A percentile compares a stretch with the other conserved stretches of the same genome.
phyloP scores from a whole-genome alignment of 2,329 filamentous ascomycete genomes.

The Fusarium temperatum region DNA sequence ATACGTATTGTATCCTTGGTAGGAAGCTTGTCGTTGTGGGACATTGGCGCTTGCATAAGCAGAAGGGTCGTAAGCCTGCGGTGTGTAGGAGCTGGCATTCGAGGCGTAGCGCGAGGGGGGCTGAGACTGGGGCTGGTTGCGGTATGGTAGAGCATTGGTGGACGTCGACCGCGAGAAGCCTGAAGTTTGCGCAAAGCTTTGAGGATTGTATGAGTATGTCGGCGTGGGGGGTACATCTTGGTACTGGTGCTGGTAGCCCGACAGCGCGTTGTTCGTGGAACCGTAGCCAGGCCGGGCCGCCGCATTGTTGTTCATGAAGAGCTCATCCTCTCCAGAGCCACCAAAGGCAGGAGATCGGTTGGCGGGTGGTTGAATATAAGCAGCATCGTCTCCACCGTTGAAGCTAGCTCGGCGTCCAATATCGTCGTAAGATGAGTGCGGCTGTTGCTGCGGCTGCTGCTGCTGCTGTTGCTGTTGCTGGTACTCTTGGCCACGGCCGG shows the following conservation, averaged over 20 bases:
- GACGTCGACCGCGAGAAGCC: slow-evolving; percentile 58
- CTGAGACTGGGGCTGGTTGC: slow-evolving; percentile 49
- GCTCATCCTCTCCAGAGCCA: slow-evolving; percentile 61
- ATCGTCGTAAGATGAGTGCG: slow-evolving; percentile 47
- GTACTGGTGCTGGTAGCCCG: slow-evolving; percentile 63
- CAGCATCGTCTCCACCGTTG: slow-evolving; percentile 77
- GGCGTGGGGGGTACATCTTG: slow-evolving; percentile 58
- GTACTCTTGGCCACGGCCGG: slow-evolving; percentile 48
- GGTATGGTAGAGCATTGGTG: slow-evolving; percentile 60
- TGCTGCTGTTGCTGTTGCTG: slow-evolving; percentile 40
- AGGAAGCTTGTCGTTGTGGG: slow-evolving; percentile 62
- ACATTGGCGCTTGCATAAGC: slow-evolving; percentile 61
- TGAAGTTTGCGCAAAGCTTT: slow-evolving; percentile 61
- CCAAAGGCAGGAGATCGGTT: slow-evolving; percentile 37
- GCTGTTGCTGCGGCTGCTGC: slow-evolving; percentile 47
- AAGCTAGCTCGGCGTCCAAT: slow-evolving; percentile 71
- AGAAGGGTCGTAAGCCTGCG: slow-evolving; percentile 67
- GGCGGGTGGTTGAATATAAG: slow-evolving; percentile 56
- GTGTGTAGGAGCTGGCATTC: slow-evolving; percentile 57
- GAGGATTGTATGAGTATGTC: slow-evolving; percentile 74
- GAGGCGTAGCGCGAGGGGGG: slow-evolving; percentile 51
- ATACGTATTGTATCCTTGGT: slow-evolving; percentile 59
- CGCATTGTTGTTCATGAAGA: slow-evolving; percentile 66
- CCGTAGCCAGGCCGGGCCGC: slow-evolving; percentile 50
- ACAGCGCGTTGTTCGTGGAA: slow-evolving; percentile 57